Percentiles rank a stretch among this genome's conserved stretches.
These are phyloP conservation scores for Bruguiera parviflora DNA, from an alignment of 345 rosid species.

Conservation along the genomic window DNA sequence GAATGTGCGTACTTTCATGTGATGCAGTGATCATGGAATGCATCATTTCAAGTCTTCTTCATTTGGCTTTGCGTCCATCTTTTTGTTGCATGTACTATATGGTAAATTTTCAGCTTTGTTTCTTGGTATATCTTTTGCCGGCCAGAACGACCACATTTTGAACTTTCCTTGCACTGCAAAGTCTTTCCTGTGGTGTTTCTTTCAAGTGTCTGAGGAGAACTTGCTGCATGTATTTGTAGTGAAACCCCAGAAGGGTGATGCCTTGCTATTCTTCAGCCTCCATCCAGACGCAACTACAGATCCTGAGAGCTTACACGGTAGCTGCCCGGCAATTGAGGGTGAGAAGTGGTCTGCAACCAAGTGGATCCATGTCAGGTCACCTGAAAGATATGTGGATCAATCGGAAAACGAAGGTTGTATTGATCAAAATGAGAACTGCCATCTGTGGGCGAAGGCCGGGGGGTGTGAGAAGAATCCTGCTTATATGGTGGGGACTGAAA, in stretches of 20 bases:
- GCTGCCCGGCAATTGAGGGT: slow-evolving; percentile 90
- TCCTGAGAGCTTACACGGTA: slow-evolving; percentile 64
- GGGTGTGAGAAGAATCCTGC: slow-evolving; percentile 70
- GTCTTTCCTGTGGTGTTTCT: not conserved
- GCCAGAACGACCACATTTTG: not conserved
- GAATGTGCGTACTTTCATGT: too few relatives aligned
- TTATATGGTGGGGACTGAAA: slow-evolving; percentile 64
- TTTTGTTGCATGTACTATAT: not conserved
- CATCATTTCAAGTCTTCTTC: too few relatives aligned
- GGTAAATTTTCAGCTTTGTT: not conserved
- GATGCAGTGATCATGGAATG: too few relatives aligned
- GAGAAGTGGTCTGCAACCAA: slow-evolving; percentile 99
- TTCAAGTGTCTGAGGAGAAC: slow-evolving; percentile 7
- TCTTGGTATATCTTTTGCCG: not conserved
- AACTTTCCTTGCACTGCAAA: not conserved
- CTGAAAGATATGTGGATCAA: slow-evolving; percentile 18
- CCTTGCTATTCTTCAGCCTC: slow-evolving; percentile 87
- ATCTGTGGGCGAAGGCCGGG: slow-evolving; percentile 61
- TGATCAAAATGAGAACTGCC: slow-evolving; percentile 51
- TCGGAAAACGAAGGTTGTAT: slow-evolving; percentile 32
- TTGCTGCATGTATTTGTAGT: slow-evolving; percentile 46
- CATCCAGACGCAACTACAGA: slow-evolving; percentile 72
- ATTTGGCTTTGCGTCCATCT: too few relatives aligned
- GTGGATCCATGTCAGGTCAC: slow-evolving; percentile 89
- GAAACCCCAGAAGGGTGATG: slow-evolving; percentile 92